Evolutionary conservation across 2,329 filamentous ascomycete species (phyloP).

Genomic region (Talaromyces sp.): DNA sequence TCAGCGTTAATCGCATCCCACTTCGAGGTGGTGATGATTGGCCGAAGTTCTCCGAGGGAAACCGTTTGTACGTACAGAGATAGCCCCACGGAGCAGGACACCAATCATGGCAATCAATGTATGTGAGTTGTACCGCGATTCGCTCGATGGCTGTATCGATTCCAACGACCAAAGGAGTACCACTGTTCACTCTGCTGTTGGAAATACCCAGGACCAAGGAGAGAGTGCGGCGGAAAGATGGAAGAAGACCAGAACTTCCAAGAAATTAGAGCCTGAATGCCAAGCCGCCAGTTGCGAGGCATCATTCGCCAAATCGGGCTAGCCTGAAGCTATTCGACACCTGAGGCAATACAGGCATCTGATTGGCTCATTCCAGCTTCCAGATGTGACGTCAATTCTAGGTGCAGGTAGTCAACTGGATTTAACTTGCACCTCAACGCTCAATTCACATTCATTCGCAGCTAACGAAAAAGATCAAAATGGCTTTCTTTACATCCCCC

Average conservation of each 20-base stretch:
- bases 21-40: neutral
- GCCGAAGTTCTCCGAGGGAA: slow-evolving; percentile 1
- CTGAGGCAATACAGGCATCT: neutral
- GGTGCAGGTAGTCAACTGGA: neutral
- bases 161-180: neutral
- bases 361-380: neutral
- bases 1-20: neutral
- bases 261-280: no score
- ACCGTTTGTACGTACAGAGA: neutral
- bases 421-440: no score
- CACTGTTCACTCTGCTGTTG: neutral
- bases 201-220: neutral
- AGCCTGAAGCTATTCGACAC: neutral
- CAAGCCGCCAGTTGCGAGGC: neutral
- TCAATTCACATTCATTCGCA: no score
- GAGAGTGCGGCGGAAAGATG: neutral
- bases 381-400: slow-evolving; percentile 5
- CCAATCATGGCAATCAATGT: neutral
- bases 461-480: neutral
- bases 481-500: slow-evolving; percentile 10
- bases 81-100: neutral
- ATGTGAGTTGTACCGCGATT: neutral
- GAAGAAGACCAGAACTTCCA: no score
- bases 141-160: neutral
- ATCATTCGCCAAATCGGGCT: neutral